Evolutionary conservation across 1,284 basidiomycete species (phyloP), one percentile per base, ranked within the genome.

Genomic region (Leccinum pallidistipes): DNA sequence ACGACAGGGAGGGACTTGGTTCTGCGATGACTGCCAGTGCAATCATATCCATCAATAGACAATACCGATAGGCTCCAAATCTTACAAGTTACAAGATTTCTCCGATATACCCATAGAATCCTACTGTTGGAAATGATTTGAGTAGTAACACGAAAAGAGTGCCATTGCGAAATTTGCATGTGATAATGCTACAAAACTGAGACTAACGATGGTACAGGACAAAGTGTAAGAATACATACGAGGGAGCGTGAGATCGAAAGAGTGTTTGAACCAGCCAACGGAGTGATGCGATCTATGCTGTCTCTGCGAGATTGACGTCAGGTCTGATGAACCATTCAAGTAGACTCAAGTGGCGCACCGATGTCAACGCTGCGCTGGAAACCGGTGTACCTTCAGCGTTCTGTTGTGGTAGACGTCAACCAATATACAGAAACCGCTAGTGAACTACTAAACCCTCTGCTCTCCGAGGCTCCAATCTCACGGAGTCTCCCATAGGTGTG

Each of bases 401-500:
- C 68, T 71, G 47, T 32, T 16, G 40, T 62, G 10, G 36, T 32
- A 50, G 3, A 3, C 16, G 40, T 69, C 47, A 64, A 31, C 21
- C 27, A 31, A 12, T 16, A 40, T 16, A 11, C 10, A 29, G 24
- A 34, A 2, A 11, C n/a, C 14, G 6, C 18, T 9, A 6, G 31
- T 3, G 3, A 16, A 54, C 12, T n/a, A 55, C 69, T 52, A 53
- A 71, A 69, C 21, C 24, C 40, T 38, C 21, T 50, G 16, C 54
- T 9, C 8, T 7, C 11, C 1, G 24, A 10, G 47, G 49, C 34
- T 57, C 62, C 24, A 11, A 50, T 45, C n/a, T 21, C 43, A 45
- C 18, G 43, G 18, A n/a, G 43, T 45, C 10, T 27, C 7, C 14
- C 5, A 31, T 24, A 24, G 21, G 8, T 1, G 51, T 10, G 18